Base-by-base conservation (phyloP, 352 stramenopile genomes). In the Sclerospora graminicola region DNA sequence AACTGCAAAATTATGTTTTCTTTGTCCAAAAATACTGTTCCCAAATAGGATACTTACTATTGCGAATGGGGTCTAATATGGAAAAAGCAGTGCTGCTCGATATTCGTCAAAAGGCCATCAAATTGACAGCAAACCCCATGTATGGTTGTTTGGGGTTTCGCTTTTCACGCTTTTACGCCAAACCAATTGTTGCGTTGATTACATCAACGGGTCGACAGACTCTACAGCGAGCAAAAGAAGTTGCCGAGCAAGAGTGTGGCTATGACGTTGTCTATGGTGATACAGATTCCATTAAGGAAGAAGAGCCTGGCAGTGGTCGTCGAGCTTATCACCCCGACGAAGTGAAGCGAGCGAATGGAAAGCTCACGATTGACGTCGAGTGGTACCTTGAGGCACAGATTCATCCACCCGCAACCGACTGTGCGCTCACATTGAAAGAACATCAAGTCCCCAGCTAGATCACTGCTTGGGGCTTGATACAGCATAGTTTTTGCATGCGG, bases 241-340 rank as follows among this genome's bases (percentile, higher is more conserved):
- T 99, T 26, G 90, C 95, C 2, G 89, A 99, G 57, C 84, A 97
- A 41, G 80, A 97, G 49, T 94, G 98, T 48, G 94, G 94, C 21
- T 92, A 98, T 33, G 96, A 99, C 49, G 97, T 99, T 1, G 96
- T 99, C 41, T 99, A 99, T 59, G 97, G 97, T 64, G 97, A 99
- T 74, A 99, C 97, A n/a, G 97, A 99, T 72, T 98, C 89, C 34
- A 99, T 99, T 63, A 70, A 78, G 15, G 74, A 91, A 54, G 76
- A 92, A 59, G 77, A 95, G 29, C 61, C 71, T 19, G 76, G 79
- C 8, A 84, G 66, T 36, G 67, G 63, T 0, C 68, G 79, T 15
- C 71, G 82, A 15, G 77, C 88, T n/a, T 94, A 89, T 51, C 84
- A 95, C 55, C 78, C 89, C 1, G 83, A 95, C 24, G 84, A 95